Conservation (phyloP, 2,329 filamentous ascomycete species). For the Ascochyta lentis region DNA sequence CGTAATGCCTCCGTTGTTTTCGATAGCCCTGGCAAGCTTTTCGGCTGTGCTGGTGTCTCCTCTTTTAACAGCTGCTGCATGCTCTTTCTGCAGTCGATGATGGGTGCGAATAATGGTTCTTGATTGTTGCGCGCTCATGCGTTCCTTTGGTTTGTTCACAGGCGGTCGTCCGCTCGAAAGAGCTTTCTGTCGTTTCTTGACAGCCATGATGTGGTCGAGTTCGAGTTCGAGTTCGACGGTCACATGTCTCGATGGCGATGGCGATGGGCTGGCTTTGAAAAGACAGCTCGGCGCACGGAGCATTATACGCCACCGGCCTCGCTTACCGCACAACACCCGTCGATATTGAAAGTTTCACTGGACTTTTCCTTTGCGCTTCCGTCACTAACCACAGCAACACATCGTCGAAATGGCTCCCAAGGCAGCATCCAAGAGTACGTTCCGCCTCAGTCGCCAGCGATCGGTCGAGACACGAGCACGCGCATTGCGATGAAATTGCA, state of each 20-base stretch:
- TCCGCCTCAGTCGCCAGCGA: slow-evolving; percentile 15
- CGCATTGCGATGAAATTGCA: slow-evolving; percentile 16
- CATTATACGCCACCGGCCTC: slow-evolving; percentile 8
- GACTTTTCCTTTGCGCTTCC: slow-evolving; percentile 34
- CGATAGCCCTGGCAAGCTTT: slow-evolving; percentile 58
- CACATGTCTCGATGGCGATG: slow-evolving; percentile 11
- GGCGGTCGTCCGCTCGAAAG: slow-evolving; percentile 47
- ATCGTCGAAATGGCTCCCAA: slow-evolving; percentile 51
- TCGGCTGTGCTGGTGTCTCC: slow-evolving; percentile 50
- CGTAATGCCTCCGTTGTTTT: slow-evolving; percentile 64
- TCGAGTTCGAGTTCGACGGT: background rate
- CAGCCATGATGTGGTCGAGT: slow-evolving; percentile 32
- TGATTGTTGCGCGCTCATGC: slow-evolving; percentile 63
- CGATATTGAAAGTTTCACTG: slow-evolving; percentile 22
- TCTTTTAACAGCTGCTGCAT: slow-evolving; percentile 57
- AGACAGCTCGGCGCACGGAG: slow-evolving; percentile 1
- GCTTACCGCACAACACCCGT: slow-evolving; percentile 23
- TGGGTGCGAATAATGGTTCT: slow-evolving; percentile 65
- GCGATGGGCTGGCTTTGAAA: background rate
- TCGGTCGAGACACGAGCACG: slow-evolving; percentile 17
- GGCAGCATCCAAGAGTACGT: slow-evolving; percentile 47
- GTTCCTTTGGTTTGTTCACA: slow-evolving; percentile 35
- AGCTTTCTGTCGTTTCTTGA: slow-evolving; percentile 43
- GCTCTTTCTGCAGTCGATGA: slow-evolving; percentile 65
- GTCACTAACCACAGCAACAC: slow-evolving; percentile 43